Evolutionary conservation across 305 asterid species (phyloP), one percentile per base, ranked within the genome.

Genomic region (Fraxinus sp.): DNA sequence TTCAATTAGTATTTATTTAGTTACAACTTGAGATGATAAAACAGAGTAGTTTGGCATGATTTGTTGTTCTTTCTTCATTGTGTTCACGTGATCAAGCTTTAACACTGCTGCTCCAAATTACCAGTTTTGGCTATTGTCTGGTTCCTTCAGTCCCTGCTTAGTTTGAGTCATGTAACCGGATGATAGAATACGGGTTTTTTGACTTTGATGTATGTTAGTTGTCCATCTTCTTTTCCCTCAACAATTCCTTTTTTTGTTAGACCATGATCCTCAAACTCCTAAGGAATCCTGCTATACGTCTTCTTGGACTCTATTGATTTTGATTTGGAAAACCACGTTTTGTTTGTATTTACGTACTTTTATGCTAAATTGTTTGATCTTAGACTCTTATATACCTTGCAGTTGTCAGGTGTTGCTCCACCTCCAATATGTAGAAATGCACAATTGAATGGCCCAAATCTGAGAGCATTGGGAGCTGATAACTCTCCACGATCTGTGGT

Each of bases 381-480:
- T 70, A 64, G 73, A 68, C 70, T 86, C 26, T 43, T 80, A 64
- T 55, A 68, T 90, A 68, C 46, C 68, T 89, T 91, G 87, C 91
- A 96, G 99, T 86, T 90, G 84, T 96, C 99, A 84, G 97, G 96
- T 84, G 87, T 91, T 81, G 93, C 93, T 87, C 99, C 99, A 70
- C 98, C 99, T 75, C 98, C 97, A 71, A 37, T 94, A 83, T 91
- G 92, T 85, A 91, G 97, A 89, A 94, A 94, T 86, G 85, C 89
- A 79, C 96, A 86, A 82, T 90, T 88, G 76, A 93, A 90, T 85
- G 95, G 95, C 79, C 91, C 90, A 80, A 88, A 85, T 87, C 88
- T 86, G 81, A 91, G 91, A 90, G 83, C 89, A 28, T 81, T 85
- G 82, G 95, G 92, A 80, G 87, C 90, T 86, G 98, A 96, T 87